Evolutionary conservation across 139 green algal species (phyloP).

Genomic region (Chlorella sorokiniana): DNA sequence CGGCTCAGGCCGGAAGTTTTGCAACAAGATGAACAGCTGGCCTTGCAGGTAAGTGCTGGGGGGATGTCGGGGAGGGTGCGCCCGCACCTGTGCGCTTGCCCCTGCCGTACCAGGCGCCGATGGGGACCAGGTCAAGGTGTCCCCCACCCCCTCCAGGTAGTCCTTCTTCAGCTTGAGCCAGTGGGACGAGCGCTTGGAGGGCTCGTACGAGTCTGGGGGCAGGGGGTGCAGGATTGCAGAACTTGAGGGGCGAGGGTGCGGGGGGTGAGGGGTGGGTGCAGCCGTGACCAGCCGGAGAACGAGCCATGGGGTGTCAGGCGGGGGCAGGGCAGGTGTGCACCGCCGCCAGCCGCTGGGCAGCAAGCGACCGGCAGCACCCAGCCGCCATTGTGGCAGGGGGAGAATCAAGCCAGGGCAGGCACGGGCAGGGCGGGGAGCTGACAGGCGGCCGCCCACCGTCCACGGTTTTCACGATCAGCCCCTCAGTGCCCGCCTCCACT

Average conservation of each 20-base stretch:
- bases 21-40: not conserved
- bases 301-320: no score
- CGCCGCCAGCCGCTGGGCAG: no score
- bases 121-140: slow-evolving; percentile 94
- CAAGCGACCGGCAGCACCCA: no score
- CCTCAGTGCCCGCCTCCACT: slow-evolving; percentile 88
- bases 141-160: slow-evolving; percentile 93
- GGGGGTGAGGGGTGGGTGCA: not conserved
- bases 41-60: not conserved
- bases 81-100: slow-evolving; percentile 79
- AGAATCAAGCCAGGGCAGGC: not conserved
- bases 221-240: not conserved
- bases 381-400: not conserved
- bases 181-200: slow-evolving; percentile 81
- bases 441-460: not conserved
- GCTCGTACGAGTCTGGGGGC: slow-evolving; percentile 80
- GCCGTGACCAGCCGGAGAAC: no score
- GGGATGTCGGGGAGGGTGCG: not conserved
- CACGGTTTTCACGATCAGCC: slow-evolving; percentile 95
- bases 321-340: no score
- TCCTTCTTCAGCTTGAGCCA: slow-evolving; percentile 99
- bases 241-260: not conserved
- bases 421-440: not conserved
- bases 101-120: slow-evolving; percentile 88
- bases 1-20: not conserved